A percentile compares a stretch with the other conserved stretches of the same genome.
phyloP scores from a whole-genome alignment of 2,329 filamentous ascomycete genomes.

The Tolypocladium capitatum region DNA sequence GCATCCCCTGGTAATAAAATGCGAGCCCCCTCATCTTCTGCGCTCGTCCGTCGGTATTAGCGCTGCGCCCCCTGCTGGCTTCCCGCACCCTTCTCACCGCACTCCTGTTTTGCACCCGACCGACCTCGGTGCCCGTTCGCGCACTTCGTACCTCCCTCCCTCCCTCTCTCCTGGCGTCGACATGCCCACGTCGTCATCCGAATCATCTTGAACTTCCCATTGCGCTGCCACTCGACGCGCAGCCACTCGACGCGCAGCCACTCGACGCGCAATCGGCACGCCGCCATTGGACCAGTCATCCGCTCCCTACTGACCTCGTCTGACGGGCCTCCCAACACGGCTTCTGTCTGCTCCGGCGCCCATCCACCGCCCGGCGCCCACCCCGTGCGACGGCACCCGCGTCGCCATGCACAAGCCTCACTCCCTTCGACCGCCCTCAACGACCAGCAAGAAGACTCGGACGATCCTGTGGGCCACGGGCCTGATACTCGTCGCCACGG shows the following conservation, averaged over 20 bases:
- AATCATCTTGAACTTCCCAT: neutral
- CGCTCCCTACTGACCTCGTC: neutral
- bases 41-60: too few relatives aligned
- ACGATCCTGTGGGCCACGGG: constrained; percentile 1
- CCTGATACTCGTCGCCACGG: constrained; percentile 1
- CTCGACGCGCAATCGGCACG: neutral
- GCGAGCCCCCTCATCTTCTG: too few relatives aligned
- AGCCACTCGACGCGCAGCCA: neutral
- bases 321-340: neutral
- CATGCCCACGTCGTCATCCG: neutral
- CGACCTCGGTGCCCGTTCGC: too few relatives aligned
- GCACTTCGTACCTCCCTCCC: too few relatives aligned
- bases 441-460: neutral
- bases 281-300: neutral
- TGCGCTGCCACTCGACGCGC: neutral
- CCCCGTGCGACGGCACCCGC: neutral
- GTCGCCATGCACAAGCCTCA: constrained; percentile 1
- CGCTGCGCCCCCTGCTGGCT: too few relatives aligned
- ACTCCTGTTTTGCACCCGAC: neutral
- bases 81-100: neutral
- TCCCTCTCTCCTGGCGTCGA: neutral
- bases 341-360: neutral
- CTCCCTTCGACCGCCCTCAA: neutral
- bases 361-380: neutral
- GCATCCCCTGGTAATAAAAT: too few relatives aligned